Base-by-base conservation (phyloP, 257 asterid genomes). In the Agastache rugosa region DNA sequence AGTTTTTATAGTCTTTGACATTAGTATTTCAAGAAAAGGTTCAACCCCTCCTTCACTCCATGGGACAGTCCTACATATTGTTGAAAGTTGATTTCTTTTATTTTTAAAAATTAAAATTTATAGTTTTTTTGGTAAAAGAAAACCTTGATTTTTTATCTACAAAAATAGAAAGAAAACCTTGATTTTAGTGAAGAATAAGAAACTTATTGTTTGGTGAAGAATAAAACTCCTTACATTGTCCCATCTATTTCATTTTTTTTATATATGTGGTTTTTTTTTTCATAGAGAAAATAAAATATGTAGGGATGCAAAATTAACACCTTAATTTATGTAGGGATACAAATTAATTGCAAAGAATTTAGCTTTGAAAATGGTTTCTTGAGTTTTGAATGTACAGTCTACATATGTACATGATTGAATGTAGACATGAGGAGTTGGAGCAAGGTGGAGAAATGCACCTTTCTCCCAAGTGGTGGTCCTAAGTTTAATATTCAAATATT, bases 11-110 rank as follows among this genome's bases (percentile, higher is more conserved):
- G 54, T 14, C 20, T 64, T 64, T 64, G n/a, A 72, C 70, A 75
- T 68, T 73, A 75, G 55, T 77, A 45, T 76, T 79, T 77, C 73
- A 74, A 60, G 53, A 74, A 79, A 80, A 70, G 61, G 78, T 59
- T 77, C 78, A 78, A 70, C 89, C 69, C 80, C 89, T 85, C 85
- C 73, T 75, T 71, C 19, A 78, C 78, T 67, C 77, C 77, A 84
- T 78, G 77, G 78, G 91, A 35, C 90, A 81, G 41, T 82, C 63
- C 58, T 70, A 23, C 56, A 66, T 5, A 31, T 72, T 37, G 63
- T 79, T 79, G 19, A 75, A 55, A 50, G 11, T 64, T 39, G 37
- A 55, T 25, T 54, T 45, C 17, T 15, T n/a, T 6, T 50, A 6
- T n/a, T n/a, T n/a, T 50, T n/a, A n/a, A n/a, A n/a, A n/a, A n/a